Conservation (phyloP, 257 asterid genomes). For the Solanum sejunctum region DNA sequence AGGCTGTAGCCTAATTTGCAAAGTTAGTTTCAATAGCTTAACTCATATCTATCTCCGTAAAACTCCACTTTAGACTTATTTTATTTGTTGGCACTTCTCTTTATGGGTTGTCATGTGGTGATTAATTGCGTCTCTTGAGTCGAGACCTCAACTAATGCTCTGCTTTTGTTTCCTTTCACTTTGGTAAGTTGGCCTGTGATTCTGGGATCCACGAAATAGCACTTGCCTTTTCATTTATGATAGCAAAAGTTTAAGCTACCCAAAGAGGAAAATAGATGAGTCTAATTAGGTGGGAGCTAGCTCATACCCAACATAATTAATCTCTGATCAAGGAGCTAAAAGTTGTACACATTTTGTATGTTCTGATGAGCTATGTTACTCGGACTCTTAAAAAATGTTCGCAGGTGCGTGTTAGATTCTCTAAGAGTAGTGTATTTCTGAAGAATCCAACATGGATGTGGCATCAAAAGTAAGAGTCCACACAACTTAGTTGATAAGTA, state of each 20-base stretch:
- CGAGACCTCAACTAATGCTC: neutral
- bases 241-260: neutral
- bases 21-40: neutral
- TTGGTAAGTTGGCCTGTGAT: neutral
- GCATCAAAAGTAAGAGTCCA: too few relatives aligned
- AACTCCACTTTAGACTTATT: neutral
- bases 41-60: neutral
- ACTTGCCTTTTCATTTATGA: neutral
- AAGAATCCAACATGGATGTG: too few relatives aligned
- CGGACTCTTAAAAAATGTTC: too few relatives aligned
- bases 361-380: neutral
- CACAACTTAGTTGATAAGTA: neutral
- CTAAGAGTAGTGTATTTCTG: too few relatives aligned
- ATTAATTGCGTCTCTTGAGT: neutral
- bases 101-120: neutral
- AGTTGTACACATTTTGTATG: neutral
- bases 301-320: neutral
- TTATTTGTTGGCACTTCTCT: neutral
- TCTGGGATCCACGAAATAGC: neutral
- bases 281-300: neutral
- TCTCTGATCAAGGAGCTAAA: neutral
- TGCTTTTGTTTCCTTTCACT: neutral
- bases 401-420: too few relatives aligned
- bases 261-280: neutral
- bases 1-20: neutral